phyloP scores from a whole-genome alignment of 202 grass and related monocot genomes.

The Sporobolus alterniflorus region DNA sequence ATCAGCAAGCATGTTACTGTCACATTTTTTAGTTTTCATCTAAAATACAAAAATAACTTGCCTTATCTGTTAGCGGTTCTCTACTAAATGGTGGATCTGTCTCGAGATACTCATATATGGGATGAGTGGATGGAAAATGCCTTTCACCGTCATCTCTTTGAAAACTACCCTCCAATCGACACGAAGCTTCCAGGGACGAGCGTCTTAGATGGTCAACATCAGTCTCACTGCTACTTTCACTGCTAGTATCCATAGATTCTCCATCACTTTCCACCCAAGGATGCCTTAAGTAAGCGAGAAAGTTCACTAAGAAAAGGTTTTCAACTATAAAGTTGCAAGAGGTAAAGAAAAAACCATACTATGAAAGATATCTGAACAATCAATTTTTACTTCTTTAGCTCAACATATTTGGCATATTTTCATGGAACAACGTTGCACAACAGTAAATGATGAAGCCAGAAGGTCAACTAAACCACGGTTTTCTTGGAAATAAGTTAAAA shows the following conservation, averaged over 20 bases:
- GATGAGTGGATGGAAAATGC: conserved; percentile 36
- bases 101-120: conserved; percentile 82
- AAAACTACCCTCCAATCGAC: conserved; percentile 41
- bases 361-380: not conserved
- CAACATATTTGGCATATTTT: not conserved
- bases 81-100: conserved; percentile 76
- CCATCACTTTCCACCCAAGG: conserved; percentile 75
- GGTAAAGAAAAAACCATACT: not conserved
- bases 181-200: conserved; percentile 38
- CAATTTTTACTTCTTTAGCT: not conserved
- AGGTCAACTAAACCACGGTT: not conserved
- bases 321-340: conserved; percentile 8
- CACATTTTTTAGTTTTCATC: not conserved
- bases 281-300: conserved; percentile 58
- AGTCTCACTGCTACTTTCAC: conserved; percentile 61
- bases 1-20: not conserved
- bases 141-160: conserved; percentile 52
- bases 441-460: not conserved
- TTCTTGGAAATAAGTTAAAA: conserved; percentile 1
- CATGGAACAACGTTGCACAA: not conserved
- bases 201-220: conserved; percentile 56
- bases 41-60: conserved; percentile 28
- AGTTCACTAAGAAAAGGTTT: conserved; percentile 43
- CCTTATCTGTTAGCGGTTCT: conserved; percentile 96
- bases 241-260: conserved; percentile 84